Percentiles rank a stretch among this genome's conserved stretches.
Conservation (phyloP, 1,139 yeast genomes). For the Geotrichum candidum region DNA sequence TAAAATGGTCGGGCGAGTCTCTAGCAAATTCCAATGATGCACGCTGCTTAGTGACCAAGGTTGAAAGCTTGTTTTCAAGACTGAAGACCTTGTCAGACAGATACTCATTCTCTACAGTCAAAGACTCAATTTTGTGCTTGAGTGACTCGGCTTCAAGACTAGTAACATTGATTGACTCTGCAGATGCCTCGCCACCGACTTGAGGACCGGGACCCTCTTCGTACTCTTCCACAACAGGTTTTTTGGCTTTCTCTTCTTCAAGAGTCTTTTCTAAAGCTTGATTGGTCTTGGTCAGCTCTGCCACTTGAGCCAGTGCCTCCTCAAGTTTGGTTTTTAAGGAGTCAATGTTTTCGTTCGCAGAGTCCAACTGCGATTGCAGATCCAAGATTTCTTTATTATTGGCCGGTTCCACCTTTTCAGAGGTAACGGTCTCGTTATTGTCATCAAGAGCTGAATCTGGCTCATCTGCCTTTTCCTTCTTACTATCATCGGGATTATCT, state of each 20-base stretch:
- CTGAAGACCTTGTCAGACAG: conserved; percentile 33
- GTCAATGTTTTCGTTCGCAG: conserved; percentile 12
- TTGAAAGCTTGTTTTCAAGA: conserved; percentile 28
- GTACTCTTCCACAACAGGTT: not conserved
- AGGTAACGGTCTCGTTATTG: not conserved
- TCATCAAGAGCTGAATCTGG: not conserved
- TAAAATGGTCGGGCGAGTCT: not conserved
- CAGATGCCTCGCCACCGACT: conserved; percentile 11
- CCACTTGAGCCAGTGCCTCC: conserved; percentile 6
- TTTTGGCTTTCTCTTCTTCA: not conserved
- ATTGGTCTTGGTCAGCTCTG: conserved; percentile 1
- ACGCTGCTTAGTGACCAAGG: not conserved
- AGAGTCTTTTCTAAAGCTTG: conserved; percentile 12
- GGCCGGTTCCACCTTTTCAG: not conserved
- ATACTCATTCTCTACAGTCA: conserved; percentile 25
- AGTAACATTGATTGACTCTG: not conserved
- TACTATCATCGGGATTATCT: not conserved
- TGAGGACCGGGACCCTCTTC: conserved; percentile 13
- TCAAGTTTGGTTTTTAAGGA: conserved; percentile 6
- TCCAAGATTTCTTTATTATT: not conserved
- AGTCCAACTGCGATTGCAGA: not conserved
- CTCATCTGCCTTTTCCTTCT: not conserved
- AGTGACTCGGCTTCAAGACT: conserved; percentile 8
- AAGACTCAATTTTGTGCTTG: conserved; percentile 19
- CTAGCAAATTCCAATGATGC: not conserved